Conservation (phyloP, 2,329 filamentous ascomycete genomes). For the Monosporascus sp. region DNA sequence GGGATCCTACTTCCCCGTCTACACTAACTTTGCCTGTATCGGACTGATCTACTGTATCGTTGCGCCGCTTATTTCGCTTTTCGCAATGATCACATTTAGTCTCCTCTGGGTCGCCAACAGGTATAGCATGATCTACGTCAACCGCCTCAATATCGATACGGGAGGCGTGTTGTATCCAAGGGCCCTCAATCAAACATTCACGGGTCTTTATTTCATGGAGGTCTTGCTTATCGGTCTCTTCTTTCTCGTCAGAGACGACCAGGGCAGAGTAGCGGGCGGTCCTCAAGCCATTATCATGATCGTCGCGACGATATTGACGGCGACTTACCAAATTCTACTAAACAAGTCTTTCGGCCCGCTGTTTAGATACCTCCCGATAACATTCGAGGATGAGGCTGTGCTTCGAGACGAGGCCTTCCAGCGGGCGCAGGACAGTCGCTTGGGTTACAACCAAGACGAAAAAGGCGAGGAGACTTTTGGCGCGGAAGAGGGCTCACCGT, state of each 20-base stretch:
- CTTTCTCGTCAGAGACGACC: constrained; percentile 63
- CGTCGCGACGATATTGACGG: constrained; percentile 63
- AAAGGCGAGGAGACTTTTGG: constrained; percentile 38
- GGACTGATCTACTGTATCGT: constrained; percentile 84
- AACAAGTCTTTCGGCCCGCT: constrained; percentile 81
- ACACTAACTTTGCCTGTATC: constrained; percentile 94
- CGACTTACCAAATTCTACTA: constrained; percentile 71
- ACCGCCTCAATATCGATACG: constrained; percentile 81
- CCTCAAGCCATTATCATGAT: constrained; percentile 85
- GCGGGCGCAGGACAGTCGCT: constrained; percentile 64
- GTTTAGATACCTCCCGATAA: constrained; percentile 85
- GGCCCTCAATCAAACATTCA: constrained; percentile 93
- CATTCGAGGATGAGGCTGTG: constrained; percentile 90
- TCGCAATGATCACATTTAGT: constrained; percentile 87
- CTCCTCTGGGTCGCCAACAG: constrained; percentile 92
- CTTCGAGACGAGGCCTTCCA: constrained; percentile 87
- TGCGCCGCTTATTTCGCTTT: constrained; percentile 83
- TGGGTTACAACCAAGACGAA: constrained; percentile 53
- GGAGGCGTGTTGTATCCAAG: constrained; percentile 87
- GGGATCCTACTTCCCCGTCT: constrained; percentile 93
- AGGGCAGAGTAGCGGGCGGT: constrained; percentile 52
- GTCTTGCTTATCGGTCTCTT: constrained; percentile 85
- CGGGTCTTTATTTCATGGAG: constrained; percentile 92
- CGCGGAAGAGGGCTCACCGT: constrained; percentile 28
- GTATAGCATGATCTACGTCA: constrained; percentile 97